Conservation (phyloP, 345 rosid genomes). For the Eutrema heterophyllum region DNA sequence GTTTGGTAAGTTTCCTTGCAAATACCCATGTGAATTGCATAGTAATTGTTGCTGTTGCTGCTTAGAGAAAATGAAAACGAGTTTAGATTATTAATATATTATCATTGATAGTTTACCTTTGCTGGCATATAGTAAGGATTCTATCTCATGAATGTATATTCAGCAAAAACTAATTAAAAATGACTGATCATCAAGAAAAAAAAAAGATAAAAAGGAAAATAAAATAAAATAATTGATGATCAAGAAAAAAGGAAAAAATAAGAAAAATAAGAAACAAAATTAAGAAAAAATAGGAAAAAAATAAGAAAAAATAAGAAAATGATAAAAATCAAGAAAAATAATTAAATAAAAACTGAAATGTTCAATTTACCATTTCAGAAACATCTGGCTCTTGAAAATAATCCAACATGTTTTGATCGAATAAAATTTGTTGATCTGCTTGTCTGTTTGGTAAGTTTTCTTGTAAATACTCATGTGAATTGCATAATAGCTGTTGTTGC, state of each 20-base stretch:
- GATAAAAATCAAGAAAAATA: no score
- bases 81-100: not conserved
- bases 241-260: not conserved
- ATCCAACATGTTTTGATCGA: not conserved
- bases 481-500: not conserved
- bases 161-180: not conserved
- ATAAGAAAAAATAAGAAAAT: not conserved
- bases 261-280: not conserved
- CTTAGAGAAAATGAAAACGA: not conserved
- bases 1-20: not conserved
- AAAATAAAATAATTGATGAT: not conserved
- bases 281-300: not conserved
- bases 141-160: not conserved
- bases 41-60: not conserved
- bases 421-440: not conserved
- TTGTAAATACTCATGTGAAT: not conserved
- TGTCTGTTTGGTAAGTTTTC: not conserved
- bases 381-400: not conserved
- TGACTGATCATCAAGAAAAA: not conserved
- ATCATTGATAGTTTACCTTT: not conserved
- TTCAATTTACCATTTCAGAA: not conserved
- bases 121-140: not conserved
- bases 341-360: not conserved
- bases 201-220: not conserved
- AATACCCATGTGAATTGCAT: not conserved